These are phyloP conservation scores for Apostasia ramifera DNA, from an alignment of 106 monocot genomes.

Conservation along the genomic window DNA sequence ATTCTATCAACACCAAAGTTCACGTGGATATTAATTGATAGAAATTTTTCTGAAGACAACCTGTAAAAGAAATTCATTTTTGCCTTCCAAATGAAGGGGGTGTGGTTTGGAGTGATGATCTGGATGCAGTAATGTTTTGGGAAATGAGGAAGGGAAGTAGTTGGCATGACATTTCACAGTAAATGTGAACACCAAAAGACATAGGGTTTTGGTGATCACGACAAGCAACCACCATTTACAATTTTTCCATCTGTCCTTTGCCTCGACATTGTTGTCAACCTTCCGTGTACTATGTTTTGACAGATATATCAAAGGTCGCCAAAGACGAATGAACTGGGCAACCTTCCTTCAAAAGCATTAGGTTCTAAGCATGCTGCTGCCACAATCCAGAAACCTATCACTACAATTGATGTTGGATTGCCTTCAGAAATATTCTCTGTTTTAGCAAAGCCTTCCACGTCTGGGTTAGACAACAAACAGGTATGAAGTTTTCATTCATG, in stretches of 20 bases:
- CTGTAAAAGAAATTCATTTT: no score
- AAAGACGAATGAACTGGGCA: constrained; percentile 1
- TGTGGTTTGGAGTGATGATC: no score
- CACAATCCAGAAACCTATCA: constrained; percentile 1
- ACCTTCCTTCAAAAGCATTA: background rate
- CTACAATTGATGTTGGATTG: constrained; percentile 1
- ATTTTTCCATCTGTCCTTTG: background rate
- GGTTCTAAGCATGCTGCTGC: background rate
- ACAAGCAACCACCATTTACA: background rate
- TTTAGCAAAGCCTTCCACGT: no score
- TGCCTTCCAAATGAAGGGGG: no score
- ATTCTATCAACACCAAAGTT: no score
- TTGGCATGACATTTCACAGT: no score
- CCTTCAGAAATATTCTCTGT: constrained; percentile 8
- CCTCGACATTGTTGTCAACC: background rate
- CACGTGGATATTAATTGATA: no score
- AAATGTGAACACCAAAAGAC: no score
- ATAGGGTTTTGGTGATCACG: background rate
- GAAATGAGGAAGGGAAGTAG: no score
- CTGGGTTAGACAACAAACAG: constrained; percentile 9
- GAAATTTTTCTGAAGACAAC: no score
- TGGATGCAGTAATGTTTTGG: no score
- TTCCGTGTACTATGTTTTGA: background rate
- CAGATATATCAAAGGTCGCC: constrained; percentile 10
- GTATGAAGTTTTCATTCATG: constrained; percentile 6